Percentiles rank a stretch among this genome's conserved stretches.
phyloP scores from a whole-genome alignment of 345 rosid genomes.

The Salix purpurea region DNA sequence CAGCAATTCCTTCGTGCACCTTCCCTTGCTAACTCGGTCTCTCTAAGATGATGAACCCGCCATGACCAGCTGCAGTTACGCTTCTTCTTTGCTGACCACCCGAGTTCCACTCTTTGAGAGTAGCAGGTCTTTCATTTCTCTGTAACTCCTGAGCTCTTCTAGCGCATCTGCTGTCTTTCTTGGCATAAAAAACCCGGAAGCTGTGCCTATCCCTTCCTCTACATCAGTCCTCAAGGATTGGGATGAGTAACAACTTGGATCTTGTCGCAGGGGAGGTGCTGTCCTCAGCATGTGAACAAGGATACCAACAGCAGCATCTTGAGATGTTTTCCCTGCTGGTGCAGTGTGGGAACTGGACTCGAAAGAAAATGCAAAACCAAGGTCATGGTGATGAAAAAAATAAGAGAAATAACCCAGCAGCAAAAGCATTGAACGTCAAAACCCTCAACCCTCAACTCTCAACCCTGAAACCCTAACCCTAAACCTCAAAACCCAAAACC shows the following conservation, averaged over 20 bases:
- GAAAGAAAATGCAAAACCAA: constrained; percentile 3
- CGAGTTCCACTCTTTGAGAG: constrained; percentile 67
- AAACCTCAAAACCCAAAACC: fast-evolving
- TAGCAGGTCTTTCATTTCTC: constrained; percentile 74
- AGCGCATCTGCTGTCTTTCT: constrained; percentile 71
- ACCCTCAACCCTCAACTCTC: no score
- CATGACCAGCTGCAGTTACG: constrained; percentile 4
- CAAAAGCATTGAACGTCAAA: not conserved
- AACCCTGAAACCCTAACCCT: no score
- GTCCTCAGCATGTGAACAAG: constrained; percentile 76
- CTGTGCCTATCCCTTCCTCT: constrained; percentile 49
- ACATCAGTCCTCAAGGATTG: constrained; percentile 42
- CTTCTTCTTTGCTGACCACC: constrained; percentile 33
- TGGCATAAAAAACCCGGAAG: constrained; percentile 66
- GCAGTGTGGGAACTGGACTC: constrained; percentile 34
- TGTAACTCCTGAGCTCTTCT: constrained; percentile 76
- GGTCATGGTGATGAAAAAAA: not conserved
- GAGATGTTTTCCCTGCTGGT: constrained; percentile 56
- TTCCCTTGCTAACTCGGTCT: not conserved
- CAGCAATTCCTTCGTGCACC: not conserved
- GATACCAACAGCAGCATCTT: constrained; percentile 84
- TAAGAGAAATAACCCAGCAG: not conserved
- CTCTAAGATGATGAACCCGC: not conserved
- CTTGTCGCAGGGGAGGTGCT: constrained; percentile 76
- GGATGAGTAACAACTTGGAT: constrained; percentile 57